Evolutionary conservation across 2,329 filamentous ascomycete genomes (phyloP).

Genomic region (Aspergillus pseudotamarii): DNA sequence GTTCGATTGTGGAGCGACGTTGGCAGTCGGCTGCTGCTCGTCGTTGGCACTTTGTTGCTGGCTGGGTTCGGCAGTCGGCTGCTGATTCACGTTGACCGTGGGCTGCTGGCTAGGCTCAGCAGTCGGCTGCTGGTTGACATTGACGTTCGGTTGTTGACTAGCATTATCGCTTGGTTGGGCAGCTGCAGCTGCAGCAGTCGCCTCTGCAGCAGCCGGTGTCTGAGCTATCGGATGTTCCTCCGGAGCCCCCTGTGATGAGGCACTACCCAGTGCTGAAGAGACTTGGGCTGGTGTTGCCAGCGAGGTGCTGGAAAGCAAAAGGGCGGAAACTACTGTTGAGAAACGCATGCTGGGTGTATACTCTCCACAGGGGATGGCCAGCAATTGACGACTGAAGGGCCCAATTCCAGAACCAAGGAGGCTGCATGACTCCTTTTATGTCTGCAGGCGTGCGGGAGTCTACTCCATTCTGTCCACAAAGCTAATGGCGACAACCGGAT

Average conservation of each 20-base stretch:
- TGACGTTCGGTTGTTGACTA: slow-evolving; percentile 9
- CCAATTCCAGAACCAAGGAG: slow-evolving; percentile 13
- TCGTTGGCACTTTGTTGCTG: slow-evolving; percentile 6
- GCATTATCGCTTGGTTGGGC: slow-evolving; percentile 8
- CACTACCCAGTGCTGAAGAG: slow-evolving; percentile 18
- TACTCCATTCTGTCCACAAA: slow-evolving; percentile 14
- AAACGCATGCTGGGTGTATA: slow-evolving; percentile 25
- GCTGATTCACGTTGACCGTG: slow-evolving; percentile 5
- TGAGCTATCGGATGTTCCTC: slow-evolving; percentile 19
- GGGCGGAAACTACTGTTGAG: slow-evolving; percentile 22
- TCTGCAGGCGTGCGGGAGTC: slow-evolving; percentile 11
- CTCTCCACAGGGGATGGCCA: slow-evolving; percentile 20
- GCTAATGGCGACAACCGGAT: slow-evolving; percentile 6
- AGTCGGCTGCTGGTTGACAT: slow-evolving; percentile 1
- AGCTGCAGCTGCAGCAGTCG: slow-evolving; percentile 8
- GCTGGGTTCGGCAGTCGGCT: slow-evolving; percentile 3
- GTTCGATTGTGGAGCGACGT: slow-evolving; percentile 8
- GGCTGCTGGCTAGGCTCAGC: neutral
- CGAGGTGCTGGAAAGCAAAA: slow-evolving; percentile 27
- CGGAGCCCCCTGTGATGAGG: slow-evolving; percentile 15
- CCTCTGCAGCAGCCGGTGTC: slow-evolving; percentile 9
- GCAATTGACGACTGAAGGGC: slow-evolving; percentile 18
- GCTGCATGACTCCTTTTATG: slow-evolving; percentile 21
- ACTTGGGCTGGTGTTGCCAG: slow-evolving; percentile 24
- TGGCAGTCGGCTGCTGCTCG: slow-evolving; percentile 10